Evolutionary conservation across 2,329 filamentous ascomycete species (phyloP), one percentile per base, ranked within the genome.

Genomic region (Periconia sp.): DNA sequence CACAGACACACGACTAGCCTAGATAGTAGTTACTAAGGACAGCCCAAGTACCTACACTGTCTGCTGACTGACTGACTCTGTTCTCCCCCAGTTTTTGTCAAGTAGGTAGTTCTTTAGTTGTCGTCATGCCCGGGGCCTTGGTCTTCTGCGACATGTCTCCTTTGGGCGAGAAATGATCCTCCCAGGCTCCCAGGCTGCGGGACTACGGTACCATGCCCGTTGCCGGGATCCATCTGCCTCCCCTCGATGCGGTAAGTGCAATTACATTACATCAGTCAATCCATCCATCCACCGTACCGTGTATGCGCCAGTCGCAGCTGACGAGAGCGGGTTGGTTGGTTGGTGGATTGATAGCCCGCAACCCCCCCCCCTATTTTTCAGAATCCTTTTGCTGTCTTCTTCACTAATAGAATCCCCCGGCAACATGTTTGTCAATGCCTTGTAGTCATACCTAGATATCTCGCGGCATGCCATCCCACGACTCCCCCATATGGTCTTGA

Each of bases 51-150:
- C 14, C 33, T 14, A 37, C 63, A 65, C 60, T 43, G 49, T 54
- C 50, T 52, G 58, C 56, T 62, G 62, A 59, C 57, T 50, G 50
- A 52, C 37, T 45, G 45, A 11, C 40, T 19, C 31, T 19, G 5
- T 37, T n/a, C 18, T 7, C 31, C 31, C 17, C 7, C 30, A n/a
- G n/a, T n/a, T n/a, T n/a, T n/a, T n/a, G n/a, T n/a, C n/a, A n/a
- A n/a, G n/a, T n/a, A n/a, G n/a, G n/a, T n/a, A n/a, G n/a, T n/a
- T n/a, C n/a, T n/a, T n/a, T n/a, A n/a, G n/a, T n/a, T n/a, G n/a
- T n/a, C n/a, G n/a, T n/a, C n/a, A n/a, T n/a, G n/a, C n/a, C n/a
- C n/a, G n/a, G n/a, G n/a, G n/a, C n/a, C n/a, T n/a, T 27, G 8
- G 23, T 27, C 23, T 27, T 27, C 5, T 27, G 8, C 23, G 23